phyloP scores from a whole-genome alignment of 805 yeast genomes.

The Saccharomycopsis sp. region DNA sequence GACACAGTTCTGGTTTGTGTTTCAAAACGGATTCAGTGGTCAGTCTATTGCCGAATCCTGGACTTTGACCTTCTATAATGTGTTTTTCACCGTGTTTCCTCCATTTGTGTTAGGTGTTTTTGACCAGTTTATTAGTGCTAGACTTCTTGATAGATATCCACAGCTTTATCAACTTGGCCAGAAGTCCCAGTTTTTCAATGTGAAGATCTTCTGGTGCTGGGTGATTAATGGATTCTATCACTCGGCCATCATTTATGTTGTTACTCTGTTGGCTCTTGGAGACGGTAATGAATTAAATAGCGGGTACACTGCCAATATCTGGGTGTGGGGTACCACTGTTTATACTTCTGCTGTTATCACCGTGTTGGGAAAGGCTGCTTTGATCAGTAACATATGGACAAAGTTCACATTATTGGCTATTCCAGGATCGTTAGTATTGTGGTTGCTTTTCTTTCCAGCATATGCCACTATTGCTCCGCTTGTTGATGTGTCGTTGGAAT shows the following conservation, averaged over 20 bases:
- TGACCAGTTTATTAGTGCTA: slow-evolving; percentile 91
- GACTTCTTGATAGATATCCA: slow-evolving; percentile 86
- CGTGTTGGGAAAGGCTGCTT: slow-evolving; percentile 90
- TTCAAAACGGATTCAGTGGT: slow-evolving; percentile 87
- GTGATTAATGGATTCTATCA: slow-evolving; percentile 92
- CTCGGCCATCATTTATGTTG: slow-evolving; percentile 75
- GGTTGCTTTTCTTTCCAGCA: slow-evolving; percentile 83
- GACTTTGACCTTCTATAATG: slow-evolving; percentile 95
- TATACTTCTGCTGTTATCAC: slow-evolving; percentile 84
- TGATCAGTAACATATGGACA: slow-evolving; percentile 90
- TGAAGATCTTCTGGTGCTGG: slow-evolving; percentile 95
- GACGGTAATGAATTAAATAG: slow-evolving; percentile 57
- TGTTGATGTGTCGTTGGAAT: slow-evolving; percentile 76
- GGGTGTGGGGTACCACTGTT: slow-evolving; percentile 92
- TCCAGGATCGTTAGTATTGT: slow-evolving; percentile 83
- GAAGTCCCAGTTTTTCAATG: slow-evolving; percentile 80
- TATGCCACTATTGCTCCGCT: slow-evolving; percentile 83
- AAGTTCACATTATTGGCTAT: slow-evolving; percentile 86
- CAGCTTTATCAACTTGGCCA: slow-evolving; percentile 90
- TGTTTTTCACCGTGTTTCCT: slow-evolving; percentile 88
- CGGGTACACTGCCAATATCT: slow-evolving; percentile 77
- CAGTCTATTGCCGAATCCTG: slow-evolving; percentile 95
- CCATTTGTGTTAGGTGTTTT: slow-evolving; percentile 95
- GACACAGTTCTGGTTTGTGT: slow-evolving; percentile 98
- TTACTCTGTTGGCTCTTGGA: slow-evolving; percentile 60